phyloP scores from a whole-genome alignment of 495 filamentous ascomycete genomes.

The Patellaria atrata region DNA sequence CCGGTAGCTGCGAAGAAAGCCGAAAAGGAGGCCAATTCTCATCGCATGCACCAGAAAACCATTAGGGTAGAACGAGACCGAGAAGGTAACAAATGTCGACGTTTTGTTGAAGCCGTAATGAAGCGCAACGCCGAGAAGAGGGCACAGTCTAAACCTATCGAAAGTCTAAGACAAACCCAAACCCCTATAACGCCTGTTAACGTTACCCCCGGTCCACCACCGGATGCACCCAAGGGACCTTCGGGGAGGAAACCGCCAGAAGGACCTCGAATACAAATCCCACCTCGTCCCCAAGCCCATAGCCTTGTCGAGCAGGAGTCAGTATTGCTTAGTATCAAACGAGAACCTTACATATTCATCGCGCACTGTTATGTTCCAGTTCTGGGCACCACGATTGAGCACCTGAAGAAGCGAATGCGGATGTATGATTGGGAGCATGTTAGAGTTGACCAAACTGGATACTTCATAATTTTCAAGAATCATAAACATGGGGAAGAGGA shows the following conservation, averaged over 20 bases:
- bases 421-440: conserved; percentile 63
- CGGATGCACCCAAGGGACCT: conserved; percentile 74
- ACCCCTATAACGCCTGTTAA: conserved; percentile 23
- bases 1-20: conserved; percentile 65
- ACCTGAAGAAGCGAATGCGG: conserved; percentile 76
- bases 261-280: conserved; percentile 28
- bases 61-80: conserved; percentile 78
- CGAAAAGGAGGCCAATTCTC: conserved; percentile 49
- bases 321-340: conserved; percentile 51
- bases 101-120: conserved; percentile 54
- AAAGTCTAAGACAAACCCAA: conserved; percentile 18
- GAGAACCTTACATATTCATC: conserved; percentile 87
- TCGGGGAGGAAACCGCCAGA: conserved; percentile 47
- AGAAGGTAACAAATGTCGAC: conserved; percentile 65
- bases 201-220: conserved; percentile 49
- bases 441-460: conserved; percentile 67
- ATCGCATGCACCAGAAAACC: conserved; percentile 53
- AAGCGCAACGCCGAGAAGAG: conserved; percentile 47
- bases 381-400: conserved; percentile 64
- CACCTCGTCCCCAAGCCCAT: conserved; percentile 19
- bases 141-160: conserved; percentile 38
- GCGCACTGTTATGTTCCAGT: conserved; percentile 74
- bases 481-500: conserved; percentile 61
- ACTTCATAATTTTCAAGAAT: conserved; percentile 79
- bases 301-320: conserved; percentile 42